A percentile compares a stretch with the other conserved stretches of the same genome.
phyloP scores from a whole-genome alignment of 2,329 filamentous ascomycete genomes.

The Xylaria sp. region DNA sequence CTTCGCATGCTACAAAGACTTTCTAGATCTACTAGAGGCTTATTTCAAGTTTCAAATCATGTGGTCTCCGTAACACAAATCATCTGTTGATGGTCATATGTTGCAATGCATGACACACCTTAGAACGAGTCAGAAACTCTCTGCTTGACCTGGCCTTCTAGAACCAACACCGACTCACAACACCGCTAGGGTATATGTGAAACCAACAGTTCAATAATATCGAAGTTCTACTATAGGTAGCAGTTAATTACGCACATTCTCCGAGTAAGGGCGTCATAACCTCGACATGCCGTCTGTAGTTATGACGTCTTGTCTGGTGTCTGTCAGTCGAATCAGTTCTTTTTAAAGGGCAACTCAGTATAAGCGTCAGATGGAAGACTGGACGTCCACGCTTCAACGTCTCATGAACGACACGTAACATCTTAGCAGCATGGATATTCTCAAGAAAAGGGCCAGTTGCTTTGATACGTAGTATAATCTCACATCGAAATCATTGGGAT shows the following conservation, averaged over 20 bases:
- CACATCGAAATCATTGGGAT: background rate
- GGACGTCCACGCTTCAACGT: background rate
- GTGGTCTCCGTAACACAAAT: background rate
- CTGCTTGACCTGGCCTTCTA: background rate
- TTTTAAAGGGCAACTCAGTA: background rate
- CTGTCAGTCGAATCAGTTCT: background rate
- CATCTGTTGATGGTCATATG: background rate
- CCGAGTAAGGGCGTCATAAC: too few species aligned
- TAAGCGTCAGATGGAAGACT: background rate
- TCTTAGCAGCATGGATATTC: background rate
- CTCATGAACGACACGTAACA: background rate
- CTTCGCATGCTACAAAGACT: background rate
- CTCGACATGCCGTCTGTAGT: background rate
- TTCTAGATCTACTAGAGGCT: background rate
- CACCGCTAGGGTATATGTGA: background rate
- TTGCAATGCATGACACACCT: background rate
- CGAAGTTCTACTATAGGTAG: background rate
- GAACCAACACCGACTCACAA: background rate
- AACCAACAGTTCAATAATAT: background rate
- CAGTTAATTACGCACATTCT: background rate
- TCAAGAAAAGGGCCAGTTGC: background rate
- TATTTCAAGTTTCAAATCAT: background rate
- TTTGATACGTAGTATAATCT: background rate
- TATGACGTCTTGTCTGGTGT: background rate
- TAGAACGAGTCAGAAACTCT: background rate